A percentile compares a stretch with the other conserved stretches of the same genome.
Conservation (phyloP, 108 stramenopile species). For the Cyclotella baltica region DNA sequence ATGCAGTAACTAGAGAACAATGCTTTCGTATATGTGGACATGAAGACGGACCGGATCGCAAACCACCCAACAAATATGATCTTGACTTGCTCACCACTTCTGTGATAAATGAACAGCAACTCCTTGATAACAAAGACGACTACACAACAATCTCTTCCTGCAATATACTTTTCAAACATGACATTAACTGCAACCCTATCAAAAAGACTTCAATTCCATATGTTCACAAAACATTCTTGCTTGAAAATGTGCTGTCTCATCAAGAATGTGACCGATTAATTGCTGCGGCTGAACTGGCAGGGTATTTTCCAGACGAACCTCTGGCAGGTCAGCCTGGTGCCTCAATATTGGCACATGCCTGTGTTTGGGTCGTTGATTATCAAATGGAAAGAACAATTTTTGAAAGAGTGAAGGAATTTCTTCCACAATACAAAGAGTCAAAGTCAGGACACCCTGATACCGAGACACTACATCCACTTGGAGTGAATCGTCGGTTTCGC, state of each 20-base stretch:
- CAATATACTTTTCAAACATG: neutral
- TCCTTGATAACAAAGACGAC: neutral
- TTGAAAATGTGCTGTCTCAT: slow-evolving; percentile 55
- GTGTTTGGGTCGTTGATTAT: slow-evolving; percentile 40
- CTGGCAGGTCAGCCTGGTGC: slow-evolving; percentile 32
- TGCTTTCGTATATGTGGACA: slow-evolving; percentile 32
- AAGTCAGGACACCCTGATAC: slow-evolving; percentile 1
- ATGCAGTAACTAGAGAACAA: neutral
- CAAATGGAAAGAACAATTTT: slow-evolving; percentile 33
- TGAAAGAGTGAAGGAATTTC: slow-evolving; percentile 22
- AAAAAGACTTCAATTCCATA: slow-evolving; percentile 43
- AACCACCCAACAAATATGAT: slow-evolving; percentile 37
- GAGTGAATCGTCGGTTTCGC: slow-evolving; percentile 68
- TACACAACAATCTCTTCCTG: slow-evolving; percentile 12
- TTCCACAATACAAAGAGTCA: slow-evolving; percentile 20
- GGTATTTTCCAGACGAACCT: slow-evolving; percentile 65
- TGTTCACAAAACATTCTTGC: slow-evolving; percentile 46
- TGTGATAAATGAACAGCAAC: neutral
- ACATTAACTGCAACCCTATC: neutral
- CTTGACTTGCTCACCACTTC: slow-evolving; percentile 34
- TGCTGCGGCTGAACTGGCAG: slow-evolving; percentile 42
- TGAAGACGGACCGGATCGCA: slow-evolving; percentile 38
- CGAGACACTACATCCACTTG: slow-evolving; percentile 29
- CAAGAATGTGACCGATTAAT: slow-evolving; percentile 54
- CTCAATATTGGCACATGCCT: slow-evolving; percentile 38